These are phyloP conservation scores for Verticillium albo-atrum DNA, from an alignment of 2,329 filamentous ascomycete species.

Conservation along the genomic window DNA sequence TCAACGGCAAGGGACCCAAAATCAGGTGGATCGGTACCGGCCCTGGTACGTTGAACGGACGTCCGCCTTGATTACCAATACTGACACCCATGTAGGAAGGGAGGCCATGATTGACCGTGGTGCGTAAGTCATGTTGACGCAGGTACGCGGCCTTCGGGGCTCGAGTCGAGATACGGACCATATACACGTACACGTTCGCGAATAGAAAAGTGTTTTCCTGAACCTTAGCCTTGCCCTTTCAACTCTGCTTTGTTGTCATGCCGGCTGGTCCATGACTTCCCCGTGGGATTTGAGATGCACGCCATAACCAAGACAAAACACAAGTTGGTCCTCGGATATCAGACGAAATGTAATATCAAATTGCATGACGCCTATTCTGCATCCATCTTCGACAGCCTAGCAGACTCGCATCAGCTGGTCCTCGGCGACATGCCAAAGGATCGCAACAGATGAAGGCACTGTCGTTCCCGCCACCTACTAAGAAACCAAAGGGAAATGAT, in stretches of 20 bases:
- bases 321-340: neutral
- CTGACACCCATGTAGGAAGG: conserved; percentile 30
- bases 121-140: neutral
- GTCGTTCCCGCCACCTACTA: neutral
- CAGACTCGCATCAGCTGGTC: neutral
- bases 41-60: conserved; percentile 47
- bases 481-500: neutral
- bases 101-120: conserved; percentile 55
- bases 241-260: neutral
- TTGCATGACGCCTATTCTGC: neutral
- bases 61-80: neutral
- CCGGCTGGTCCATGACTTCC: no score
- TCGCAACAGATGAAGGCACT: neutral
- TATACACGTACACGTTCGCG: neutral
- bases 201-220: neutral
- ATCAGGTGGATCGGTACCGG: conserved; percentile 65
- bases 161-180: neutral
- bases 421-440: neutral
- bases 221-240: neutral
- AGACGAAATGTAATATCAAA: neutral
- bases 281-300: no score
- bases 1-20: conserved; percentile 36
- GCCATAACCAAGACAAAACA: no score
- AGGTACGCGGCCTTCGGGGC: neutral
- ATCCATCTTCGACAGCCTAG: neutral